Conservation (phyloP, 805 yeast genomes). For the Scheffersomyces lignosus region DNA sequence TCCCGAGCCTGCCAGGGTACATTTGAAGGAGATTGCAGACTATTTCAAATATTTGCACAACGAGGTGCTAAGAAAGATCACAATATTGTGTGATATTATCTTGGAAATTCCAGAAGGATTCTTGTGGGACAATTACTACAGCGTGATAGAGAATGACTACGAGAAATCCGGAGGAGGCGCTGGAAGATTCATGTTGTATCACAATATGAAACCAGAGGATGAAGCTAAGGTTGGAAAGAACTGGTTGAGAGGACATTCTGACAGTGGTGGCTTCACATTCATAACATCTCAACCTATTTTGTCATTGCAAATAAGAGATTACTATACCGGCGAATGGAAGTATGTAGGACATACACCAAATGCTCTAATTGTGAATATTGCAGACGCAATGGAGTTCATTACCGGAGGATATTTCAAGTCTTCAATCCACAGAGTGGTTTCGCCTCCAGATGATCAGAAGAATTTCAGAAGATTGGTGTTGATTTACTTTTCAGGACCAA, state of each 20-base stretch:
- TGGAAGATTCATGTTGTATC: conserved; percentile 35
- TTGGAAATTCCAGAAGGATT: conserved; percentile 50
- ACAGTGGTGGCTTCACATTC: conserved; percentile 11
- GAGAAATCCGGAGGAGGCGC: conserved; percentile 32
- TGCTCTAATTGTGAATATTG: conserved; percentile 11
- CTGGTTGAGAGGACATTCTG: conserved; percentile 12
- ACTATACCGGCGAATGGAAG: conserved; percentile 10
- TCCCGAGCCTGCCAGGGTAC: conserved; percentile 42
- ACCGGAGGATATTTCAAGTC: conserved; percentile 21
- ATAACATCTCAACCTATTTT: conserved; percentile 11
- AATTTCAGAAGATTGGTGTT: conserved; percentile 21
- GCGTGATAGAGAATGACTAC: conserved; percentile 26
- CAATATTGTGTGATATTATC: conserved; percentile 43
- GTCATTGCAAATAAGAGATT: conserved; percentile 11
- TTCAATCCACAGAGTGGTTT: conserved; percentile 25
- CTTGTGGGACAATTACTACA: conserved; percentile 36
- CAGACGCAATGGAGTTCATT: conserved; percentile 13
- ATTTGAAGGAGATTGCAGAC: conserved; percentile 38
- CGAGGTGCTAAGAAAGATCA: conserved; percentile 35
- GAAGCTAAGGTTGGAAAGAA: conserved; percentile 6
- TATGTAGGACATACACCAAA: conserved; percentile 11
- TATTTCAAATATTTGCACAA: conserved; percentile 41
- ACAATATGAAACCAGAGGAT: conserved; percentile 8
- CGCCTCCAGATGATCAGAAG: conserved; percentile 27
- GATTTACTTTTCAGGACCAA: conserved; percentile 26